phyloP scores from a whole-genome alignment of 805 yeast genomes.

The Metschnikowia noctiluminum region DNA sequence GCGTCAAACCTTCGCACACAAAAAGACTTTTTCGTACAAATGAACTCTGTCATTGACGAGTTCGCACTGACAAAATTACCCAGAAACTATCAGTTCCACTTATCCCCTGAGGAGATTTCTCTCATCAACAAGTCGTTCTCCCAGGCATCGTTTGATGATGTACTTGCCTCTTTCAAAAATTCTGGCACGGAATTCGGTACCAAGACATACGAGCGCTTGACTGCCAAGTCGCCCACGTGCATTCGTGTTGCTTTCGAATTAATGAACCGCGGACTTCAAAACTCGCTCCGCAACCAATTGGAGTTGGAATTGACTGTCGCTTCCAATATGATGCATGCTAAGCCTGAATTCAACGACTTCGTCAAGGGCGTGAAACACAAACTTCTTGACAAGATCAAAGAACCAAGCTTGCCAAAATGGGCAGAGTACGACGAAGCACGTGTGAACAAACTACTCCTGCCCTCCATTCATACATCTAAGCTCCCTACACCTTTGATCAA shows the following conservation, averaged over 20 bases:
- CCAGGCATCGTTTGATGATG: slow-evolving; percentile 48
- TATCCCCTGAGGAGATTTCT: slow-evolving; percentile 50
- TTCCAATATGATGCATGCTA: slow-evolving; percentile 59
- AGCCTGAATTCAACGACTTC: slow-evolving; percentile 54
- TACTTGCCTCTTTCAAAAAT: slow-evolving; percentile 48
- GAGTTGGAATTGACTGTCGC: slow-evolving; percentile 75
- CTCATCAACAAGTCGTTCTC: slow-evolving; percentile 70
- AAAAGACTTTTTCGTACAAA: slow-evolving; percentile 49
- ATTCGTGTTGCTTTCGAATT: slow-evolving; percentile 68
- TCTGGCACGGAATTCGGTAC: slow-evolving; percentile 67
- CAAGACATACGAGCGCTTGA: slow-evolving; percentile 52
- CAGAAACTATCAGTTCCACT: slow-evolving; percentile 55
- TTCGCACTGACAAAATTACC: slow-evolving; percentile 65
- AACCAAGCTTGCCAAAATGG: slow-evolving; percentile 49
- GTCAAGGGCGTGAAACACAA: slow-evolving; percentile 65
- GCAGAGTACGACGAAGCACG: slow-evolving; percentile 28
- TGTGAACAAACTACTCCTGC: slow-evolving; percentile 19
- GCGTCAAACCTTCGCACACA: slow-evolving; percentile 21
- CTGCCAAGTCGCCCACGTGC: slow-evolving; percentile 73
- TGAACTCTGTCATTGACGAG: slow-evolving; percentile 75
- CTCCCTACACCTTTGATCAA: slow-evolving; percentile 34
- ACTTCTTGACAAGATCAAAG: slow-evolving; percentile 56
- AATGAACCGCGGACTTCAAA: slow-evolving; percentile 55
- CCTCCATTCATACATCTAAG: slow-evolving; percentile 19
- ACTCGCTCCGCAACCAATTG: slow-evolving; percentile 63